A percentile compares a stretch with the other conserved stretches of the same genome.
Conservation (phyloP, 2,329 filamentous ascomycete genomes). For the Neonectria magnoliae region DNA sequence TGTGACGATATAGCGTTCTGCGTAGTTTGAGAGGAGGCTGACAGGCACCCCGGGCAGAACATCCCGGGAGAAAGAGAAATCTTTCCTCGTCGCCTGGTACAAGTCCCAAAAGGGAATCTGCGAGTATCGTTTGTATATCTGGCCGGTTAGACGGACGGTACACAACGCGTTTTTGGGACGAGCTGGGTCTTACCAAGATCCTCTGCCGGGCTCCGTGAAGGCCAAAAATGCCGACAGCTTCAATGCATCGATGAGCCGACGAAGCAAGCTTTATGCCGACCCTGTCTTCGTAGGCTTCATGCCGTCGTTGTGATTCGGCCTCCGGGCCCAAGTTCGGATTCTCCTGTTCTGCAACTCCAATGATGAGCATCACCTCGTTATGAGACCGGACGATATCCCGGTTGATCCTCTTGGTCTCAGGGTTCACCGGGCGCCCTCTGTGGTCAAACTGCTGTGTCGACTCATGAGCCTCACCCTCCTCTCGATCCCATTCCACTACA, state of each 20-base stretch:
- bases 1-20: constrained; percentile 41
- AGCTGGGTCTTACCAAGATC: constrained; percentile 55
- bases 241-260: constrained; percentile 47
- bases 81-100: constrained; percentile 40
- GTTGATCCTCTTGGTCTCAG: constrained; percentile 64
- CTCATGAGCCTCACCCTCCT: constrained; percentile 47
- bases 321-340: constrained; percentile 53
- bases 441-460: constrained; percentile 62
- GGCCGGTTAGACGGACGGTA: constrained; percentile 20
- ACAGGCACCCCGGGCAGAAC: constrained; percentile 48
- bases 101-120: constrained; percentile 60
- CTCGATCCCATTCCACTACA: constrained; percentile 61
- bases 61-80: constrained; percentile 45
- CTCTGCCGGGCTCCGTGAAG: constrained; percentile 63
- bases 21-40: constrained; percentile 42
- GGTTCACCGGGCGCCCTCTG: constrained; percentile 65
- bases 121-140: constrained; percentile 64
- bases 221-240: constrained; percentile 61
- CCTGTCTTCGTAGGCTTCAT: constrained; percentile 59
- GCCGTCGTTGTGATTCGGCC: constrained; percentile 53
- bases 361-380: constrained; percentile 72
- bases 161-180: background rate
- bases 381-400: constrained; percentile 67
- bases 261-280: constrained; percentile 54
- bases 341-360: constrained; percentile 69